phyloP scores from a whole-genome alignment of 192 early-diverging fungal species.

The Chytriomyces sp. region DNA sequence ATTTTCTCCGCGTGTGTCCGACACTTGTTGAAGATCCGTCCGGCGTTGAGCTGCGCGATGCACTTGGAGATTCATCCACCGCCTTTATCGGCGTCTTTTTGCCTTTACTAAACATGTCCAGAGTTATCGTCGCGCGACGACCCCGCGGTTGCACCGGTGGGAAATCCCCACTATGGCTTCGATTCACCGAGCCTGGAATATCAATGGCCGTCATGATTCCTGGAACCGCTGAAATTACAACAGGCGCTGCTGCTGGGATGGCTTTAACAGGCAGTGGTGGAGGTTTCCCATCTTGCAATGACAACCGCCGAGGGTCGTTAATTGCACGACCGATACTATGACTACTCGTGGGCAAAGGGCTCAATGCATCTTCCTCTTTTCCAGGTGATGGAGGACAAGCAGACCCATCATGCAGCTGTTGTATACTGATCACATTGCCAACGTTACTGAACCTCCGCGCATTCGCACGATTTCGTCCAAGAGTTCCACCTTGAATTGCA shows the following conservation, averaged over 20 bases:
- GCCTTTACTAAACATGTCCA: conserved; percentile 9
- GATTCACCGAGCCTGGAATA: not conserved
- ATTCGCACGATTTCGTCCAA: not conserved
- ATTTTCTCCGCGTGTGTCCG: not conserved
- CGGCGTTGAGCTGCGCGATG: conserved; percentile 5
- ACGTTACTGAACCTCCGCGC: conserved; percentile 25
- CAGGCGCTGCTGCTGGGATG: not conserved
- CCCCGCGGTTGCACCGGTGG: not conserved
- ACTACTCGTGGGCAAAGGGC: not conserved
- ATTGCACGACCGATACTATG: not conserved
- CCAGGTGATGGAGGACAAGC: not conserved
- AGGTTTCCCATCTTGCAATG: conserved; percentile 14
- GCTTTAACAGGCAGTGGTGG: conserved; percentile 20
- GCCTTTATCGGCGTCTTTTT: conserved; percentile 8
- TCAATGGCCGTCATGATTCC: too few relatives aligned
- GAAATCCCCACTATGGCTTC: not conserved
- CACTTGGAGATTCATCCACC: conserved; percentile 13
- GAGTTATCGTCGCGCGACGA: not conserved
- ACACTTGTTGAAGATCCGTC: not conserved
- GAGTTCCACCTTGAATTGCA: too few relatives aligned
- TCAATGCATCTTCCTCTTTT: not conserved
- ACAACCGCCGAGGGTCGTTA: conserved; percentile 5
- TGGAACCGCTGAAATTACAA: not conserved
- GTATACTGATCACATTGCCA: conserved; percentile 9
- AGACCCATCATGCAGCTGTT: not conserved